Base-by-base conservation (phyloP, 192 early-diverging fungal species). In the Coemansia nantahalensis region DNA sequence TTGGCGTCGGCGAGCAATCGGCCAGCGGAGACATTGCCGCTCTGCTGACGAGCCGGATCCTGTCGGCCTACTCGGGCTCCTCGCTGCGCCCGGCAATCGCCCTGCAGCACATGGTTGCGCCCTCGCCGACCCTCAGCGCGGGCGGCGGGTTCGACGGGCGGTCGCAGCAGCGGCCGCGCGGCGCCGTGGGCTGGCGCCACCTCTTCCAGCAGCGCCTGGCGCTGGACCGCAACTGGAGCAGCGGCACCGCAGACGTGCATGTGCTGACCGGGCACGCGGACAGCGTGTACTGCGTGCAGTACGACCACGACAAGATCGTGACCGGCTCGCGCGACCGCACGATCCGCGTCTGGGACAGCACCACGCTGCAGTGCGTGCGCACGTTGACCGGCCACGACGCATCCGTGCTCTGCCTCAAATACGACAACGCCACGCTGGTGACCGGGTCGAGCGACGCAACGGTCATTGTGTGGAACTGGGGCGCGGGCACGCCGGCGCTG, bases 241-340 rank as follows among this genome's bases (percentile, higher is more conserved):
- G 38, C n/a, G 72, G 69, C 5, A 49, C 56, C 14, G 71, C 62
- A 16, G 62, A 74, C 34, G 56, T 82, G 15, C 71, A 62, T 19
- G 82, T 84, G 22, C 64, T 97, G 13, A 55, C 59, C 9, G 91
- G 91, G n/a, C 95, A 98, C 51, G 42, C 39, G 31, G 90, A 87
- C 41, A 91, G 87, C 48, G 89, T 98, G 5, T 90, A 96, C 53
- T 98, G 95, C 56, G 80, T 98, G 17, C 92, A 95, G 39, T 93
- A 82, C 66, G 78, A 94, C 48, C 71, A 83, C 32, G 33, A 83
- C 16, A 83, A 83, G 45, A 79, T 92, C 19, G 77, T 91, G 0
- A 90, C 87, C 5, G 90, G 90, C 19, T 87, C 86, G 24, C 79
- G 86, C 43, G 90, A 92, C 60, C 65, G 80, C 38, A 83, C 83